A percentile compares a stretch with the other conserved stretches of the same genome.
phyloP scores from a whole-genome alignment of 2,329 filamentous ascomycete species.

The Magnaporthiopsis incrustans region DNA sequence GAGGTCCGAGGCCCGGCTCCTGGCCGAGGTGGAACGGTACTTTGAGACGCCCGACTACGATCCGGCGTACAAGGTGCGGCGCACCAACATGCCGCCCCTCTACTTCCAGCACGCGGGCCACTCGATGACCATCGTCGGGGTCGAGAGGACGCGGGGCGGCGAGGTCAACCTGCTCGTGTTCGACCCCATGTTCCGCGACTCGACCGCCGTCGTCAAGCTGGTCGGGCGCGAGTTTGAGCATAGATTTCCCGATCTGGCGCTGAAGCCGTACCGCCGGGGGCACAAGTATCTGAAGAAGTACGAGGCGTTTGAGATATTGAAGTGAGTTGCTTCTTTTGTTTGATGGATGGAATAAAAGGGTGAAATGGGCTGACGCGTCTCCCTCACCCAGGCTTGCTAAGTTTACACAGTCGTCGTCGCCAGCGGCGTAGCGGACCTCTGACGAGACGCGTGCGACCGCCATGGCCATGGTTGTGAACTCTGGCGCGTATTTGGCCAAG shows the following conservation, averaged over 20 bases:
- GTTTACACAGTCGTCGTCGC: not conserved
- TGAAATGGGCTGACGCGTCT: not conserved
- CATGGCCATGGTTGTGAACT: not conserved
- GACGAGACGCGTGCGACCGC: not conserved
- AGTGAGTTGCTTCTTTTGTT: conserved; percentile 32
- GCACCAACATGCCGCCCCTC: conserved; percentile 70
- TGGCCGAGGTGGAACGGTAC: conserved; percentile 63
- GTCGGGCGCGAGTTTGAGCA: conserved; percentile 38
- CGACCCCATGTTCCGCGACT: conserved; percentile 74
- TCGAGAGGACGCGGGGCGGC: conserved; percentile 62
- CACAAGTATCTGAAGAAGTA: conserved; percentile 60
- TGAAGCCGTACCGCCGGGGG: conserved; percentile 69
- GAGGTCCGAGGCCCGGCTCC: conserved; percentile 47
- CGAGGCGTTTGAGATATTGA: conserved; percentile 71
- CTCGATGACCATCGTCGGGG: conserved; percentile 81
- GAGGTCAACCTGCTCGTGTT: conserved; percentile 70
- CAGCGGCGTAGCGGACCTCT: not conserved
- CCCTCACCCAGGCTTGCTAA: not conserved
- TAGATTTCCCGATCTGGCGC: conserved; percentile 40
- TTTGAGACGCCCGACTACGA: conserved; percentile 52
- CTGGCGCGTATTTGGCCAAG: not conserved
- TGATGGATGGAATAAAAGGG: not conserved
- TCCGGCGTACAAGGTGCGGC: conserved; percentile 52
- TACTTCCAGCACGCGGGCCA: conserved; percentile 90
- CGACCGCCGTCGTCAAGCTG: conserved; percentile 52